A percentile compares a stretch with the other conserved stretches of the same genome.
Evolutionary conservation across 2,329 filamentous ascomycete species (phyloP).

Genomic region (Dactylellina haptotyla): DNA sequence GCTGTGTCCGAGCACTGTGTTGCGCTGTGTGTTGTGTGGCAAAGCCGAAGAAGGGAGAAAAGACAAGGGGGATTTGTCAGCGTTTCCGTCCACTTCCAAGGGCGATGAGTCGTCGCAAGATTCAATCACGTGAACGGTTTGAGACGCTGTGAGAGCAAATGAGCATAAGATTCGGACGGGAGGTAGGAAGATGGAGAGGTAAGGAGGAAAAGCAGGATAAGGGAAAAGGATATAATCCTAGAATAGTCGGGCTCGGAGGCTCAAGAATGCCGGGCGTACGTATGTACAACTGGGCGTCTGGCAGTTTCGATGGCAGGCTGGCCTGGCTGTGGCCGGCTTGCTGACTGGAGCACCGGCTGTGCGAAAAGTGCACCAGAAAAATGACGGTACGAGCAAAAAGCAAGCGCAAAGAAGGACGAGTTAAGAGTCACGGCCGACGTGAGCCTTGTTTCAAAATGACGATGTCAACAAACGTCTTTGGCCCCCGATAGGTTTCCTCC

Average conservation of each 20-base stretch:
- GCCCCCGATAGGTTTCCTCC: conserved; percentile 38
- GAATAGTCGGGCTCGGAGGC: conserved; percentile 31
- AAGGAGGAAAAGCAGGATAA: neutral
- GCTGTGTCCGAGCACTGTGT: conserved; percentile 22
- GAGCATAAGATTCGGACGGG: conserved; percentile 2
- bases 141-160: neutral
- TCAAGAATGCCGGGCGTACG: conserved; percentile 29
- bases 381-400: conserved; percentile 48
- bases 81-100: conserved; percentile 48
- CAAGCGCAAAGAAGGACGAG: conserved; percentile 33
- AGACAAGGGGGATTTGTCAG: conserved; percentile 45
- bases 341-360: conserved; percentile 9
- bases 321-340: conserved; percentile 1
- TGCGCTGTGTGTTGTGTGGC: conserved; percentile 49
- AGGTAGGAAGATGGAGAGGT: neutral
- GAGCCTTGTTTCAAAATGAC: conserved; percentile 55
- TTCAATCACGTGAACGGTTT: neutral
- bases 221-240: neutral
- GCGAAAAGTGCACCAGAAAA: conserved; percentile 23
- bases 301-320: conserved; percentile 30
- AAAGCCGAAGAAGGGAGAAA: conserved; percentile 29
- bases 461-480: conserved; percentile 28
- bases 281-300: conserved; percentile 29
- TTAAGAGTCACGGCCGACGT: conserved; percentile 51
- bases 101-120: neutral